Base-by-base conservation (phyloP, 768 basidiomycete genomes). In the Boletus reticuloceps region DNA sequence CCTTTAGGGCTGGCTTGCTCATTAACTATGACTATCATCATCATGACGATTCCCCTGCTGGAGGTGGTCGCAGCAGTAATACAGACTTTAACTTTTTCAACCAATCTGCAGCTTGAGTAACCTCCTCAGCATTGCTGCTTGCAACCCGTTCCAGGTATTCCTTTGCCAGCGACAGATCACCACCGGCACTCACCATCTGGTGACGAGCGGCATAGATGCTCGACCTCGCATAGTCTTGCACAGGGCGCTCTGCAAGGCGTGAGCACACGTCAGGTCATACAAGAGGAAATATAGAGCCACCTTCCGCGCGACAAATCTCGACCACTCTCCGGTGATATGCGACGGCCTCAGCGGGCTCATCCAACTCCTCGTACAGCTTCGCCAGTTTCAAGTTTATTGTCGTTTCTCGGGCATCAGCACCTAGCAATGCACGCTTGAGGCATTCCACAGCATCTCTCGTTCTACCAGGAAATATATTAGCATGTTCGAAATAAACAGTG, bases 391-490 rank as follows among this genome's bases (percentile, higher is more conserved):
- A 72, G 67, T 84, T 82, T 58, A 91, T 85, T 22, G 77, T 79
- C 37, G 82, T 88, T 68, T 94, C 90, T 56, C 85, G 82, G 4
- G 87, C 81, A 69, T 90, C 89, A 27, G 88, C 88, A 52, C 88
- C 83, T 55, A 88, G 83, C 51, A 98, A 78, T 13, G 96, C 95
- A 39, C 94, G 89, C 61, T 92, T 91, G 58, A 92, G 85, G 65
- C 94, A 93, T 67, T 94, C 88, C 42, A 95, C 86, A 16, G 97
- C 94, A 70, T 98, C 95, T 55, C 86, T 81, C 44, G 81, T 79
- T 69, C 96, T 96, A 64, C 27, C 50, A 54, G 50, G 47, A 51
- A 46, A 36, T 34, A 27, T 17, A 32, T 65, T 37, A 64, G 49
- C 17, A 20, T 22, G 36, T n/a, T 17, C 29, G 22, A 43, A 29